A percentile compares a stretch with the other conserved stretches of the same genome.
Evolutionary conservation across 345 rosid species (phyloP).

Genomic region (Dipteronia dyeriana): DNA sequence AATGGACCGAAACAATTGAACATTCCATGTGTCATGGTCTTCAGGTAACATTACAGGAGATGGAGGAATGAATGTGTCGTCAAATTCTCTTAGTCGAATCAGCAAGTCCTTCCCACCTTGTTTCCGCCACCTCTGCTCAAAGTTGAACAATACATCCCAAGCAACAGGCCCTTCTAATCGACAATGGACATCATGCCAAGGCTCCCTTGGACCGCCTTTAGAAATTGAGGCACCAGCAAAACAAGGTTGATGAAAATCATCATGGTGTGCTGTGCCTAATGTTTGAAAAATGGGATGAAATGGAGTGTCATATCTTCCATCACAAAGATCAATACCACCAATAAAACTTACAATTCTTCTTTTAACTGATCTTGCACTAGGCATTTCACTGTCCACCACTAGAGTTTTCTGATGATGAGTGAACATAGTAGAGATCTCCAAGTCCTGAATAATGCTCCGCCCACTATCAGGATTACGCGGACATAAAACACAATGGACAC

Average conservation of each 20-base stretch:
- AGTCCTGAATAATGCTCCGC: constrained; percentile 38
- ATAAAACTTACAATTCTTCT: constrained; percentile 53
- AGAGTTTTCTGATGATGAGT: constrained; percentile 62
- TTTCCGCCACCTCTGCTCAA: constrained; percentile 57
- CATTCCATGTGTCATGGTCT: constrained; percentile 46
- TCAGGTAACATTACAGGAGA: constrained; percentile 27
- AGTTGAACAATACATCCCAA: constrained; percentile 48
- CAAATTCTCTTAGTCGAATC: constrained; percentile 20
- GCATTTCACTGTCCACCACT: constrained; percentile 41
- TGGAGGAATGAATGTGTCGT: constrained; percentile 24
- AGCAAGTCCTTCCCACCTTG: constrained; percentile 46
- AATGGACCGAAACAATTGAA: constrained; percentile 47
- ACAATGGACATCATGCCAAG: constrained; percentile 58
- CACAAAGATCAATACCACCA: constrained; percentile 62
- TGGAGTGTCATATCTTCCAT: constrained; percentile 58
- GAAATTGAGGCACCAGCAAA: constrained; percentile 32
- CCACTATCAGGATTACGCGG: constrained; percentile 52
- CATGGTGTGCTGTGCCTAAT: constrained; percentile 30
- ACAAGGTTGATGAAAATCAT: constrained; percentile 50
- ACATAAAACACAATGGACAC: constrained; percentile 54
- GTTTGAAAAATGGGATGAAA: constrained; percentile 45
- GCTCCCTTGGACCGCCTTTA: constrained; percentile 54
- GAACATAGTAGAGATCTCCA: constrained; percentile 48
- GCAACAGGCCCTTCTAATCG: constrained; percentile 49
- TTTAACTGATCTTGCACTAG: constrained; percentile 18